Evolutionary conservation across 805 yeast genomes (phyloP).

Genomic region (Cyberlindnera mycetangii): DNA sequence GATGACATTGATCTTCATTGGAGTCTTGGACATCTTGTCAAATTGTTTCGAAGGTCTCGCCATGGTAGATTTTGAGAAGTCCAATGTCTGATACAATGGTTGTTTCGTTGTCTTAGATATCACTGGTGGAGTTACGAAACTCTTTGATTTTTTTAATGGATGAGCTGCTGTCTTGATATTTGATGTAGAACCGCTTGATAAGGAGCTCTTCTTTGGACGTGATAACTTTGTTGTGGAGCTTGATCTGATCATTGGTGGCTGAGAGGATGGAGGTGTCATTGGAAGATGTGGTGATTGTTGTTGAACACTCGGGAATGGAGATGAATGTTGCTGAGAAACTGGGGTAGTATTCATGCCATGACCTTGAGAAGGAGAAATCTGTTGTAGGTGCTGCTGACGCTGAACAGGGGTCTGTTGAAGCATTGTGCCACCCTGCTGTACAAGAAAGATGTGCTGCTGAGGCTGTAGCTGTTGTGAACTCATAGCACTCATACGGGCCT

Average conservation of each 20-base stretch:
- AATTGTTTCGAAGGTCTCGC: background rate
- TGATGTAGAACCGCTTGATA: slow-evolving; percentile 7
- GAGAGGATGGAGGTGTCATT: slow-evolving; percentile 13
- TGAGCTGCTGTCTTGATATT: background rate
- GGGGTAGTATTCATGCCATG: background rate
- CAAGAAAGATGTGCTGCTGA: slow-evolving; percentile 7
- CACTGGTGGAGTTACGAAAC: slow-evolving; percentile 16
- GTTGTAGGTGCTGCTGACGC: slow-evolving; percentile 18
- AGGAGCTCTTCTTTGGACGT: slow-evolving; percentile 23
- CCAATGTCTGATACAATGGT: slow-evolving; percentile 25
- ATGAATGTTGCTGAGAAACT: background rate
- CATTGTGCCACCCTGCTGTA: slow-evolving; percentile 5
- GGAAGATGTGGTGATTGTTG: slow-evolving; percentile 3
- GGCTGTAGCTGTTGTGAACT: slow-evolving; percentile 15
- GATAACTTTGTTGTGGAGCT: slow-evolving; percentile 24
- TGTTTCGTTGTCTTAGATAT: slow-evolving; percentile 3
- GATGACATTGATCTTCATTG: slow-evolving; percentile 13
- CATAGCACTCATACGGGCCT: slow-evolving; percentile 1
- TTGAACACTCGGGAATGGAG: background rate
- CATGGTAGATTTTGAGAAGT: slow-evolving; percentile 21
- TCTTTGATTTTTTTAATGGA: slow-evolving; percentile 26
- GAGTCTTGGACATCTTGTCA: slow-evolving; percentile 1
- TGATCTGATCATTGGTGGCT: slow-evolving; percentile 18
- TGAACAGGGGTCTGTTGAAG: slow-evolving; percentile 19
- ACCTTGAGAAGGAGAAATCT: background rate